Percentiles rank a stretch among this genome's conserved stretches.
phyloP scores from a whole-genome alignment of 495 filamentous ascomycete species.

The Talaromyces stipitatus region DNA sequence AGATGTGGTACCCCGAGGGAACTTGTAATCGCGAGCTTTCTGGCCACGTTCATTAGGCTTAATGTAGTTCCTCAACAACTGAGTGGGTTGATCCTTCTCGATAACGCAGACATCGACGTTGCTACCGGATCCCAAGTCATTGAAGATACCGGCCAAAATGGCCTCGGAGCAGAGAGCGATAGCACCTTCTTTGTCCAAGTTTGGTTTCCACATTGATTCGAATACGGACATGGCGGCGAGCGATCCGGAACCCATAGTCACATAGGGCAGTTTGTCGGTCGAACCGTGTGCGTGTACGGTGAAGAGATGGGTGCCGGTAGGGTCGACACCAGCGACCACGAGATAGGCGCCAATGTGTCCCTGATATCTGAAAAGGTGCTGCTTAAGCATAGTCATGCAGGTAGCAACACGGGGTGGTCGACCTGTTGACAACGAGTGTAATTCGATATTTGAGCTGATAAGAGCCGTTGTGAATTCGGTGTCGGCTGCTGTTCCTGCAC shows the following conservation, averaged over 20 bases:
- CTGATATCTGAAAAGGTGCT: slow-evolving; percentile 97
- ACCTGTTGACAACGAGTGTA: slow-evolving; percentile 90
- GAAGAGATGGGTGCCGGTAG: slow-evolving; percentile 91
- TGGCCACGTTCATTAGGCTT: slow-evolving; percentile 83
- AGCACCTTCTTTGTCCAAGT: slow-evolving; percentile 71
- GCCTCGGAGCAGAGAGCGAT: slow-evolving; percentile 77
- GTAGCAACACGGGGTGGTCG: slow-evolving; percentile 96
- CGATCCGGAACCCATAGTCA: slow-evolving; percentile 96
- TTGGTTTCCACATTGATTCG: slow-evolving; percentile 87
- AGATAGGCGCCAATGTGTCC: slow-evolving; percentile 98
- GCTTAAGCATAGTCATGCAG: slow-evolving; percentile 99
- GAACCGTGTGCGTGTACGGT: slow-evolving; percentile 98
- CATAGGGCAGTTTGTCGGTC: slow-evolving; percentile 98
- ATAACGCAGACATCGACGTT: slow-evolving; percentile 98
- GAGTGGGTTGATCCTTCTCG: slow-evolving; percentile 79
- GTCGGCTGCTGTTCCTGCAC: slow-evolving; percentile 95
- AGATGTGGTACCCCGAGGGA: slow-evolving; percentile 82
- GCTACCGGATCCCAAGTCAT: slow-evolving; percentile 92
- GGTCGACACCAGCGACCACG: slow-evolving; percentile 94
- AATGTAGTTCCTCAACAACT: slow-evolving; percentile 82
- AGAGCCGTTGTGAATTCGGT: slow-evolving; percentile 98
- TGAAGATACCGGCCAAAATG: slow-evolving; percentile 97
- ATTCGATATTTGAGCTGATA: slow-evolving; percentile 96
- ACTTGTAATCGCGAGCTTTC: slow-evolving; percentile 91
- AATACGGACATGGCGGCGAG: slow-evolving; percentile 98